These are phyloP conservation scores for Phytophthora nicotianae DNA, from an alignment of 352 stramenopile genomes.

Conservation along the genomic window DNA sequence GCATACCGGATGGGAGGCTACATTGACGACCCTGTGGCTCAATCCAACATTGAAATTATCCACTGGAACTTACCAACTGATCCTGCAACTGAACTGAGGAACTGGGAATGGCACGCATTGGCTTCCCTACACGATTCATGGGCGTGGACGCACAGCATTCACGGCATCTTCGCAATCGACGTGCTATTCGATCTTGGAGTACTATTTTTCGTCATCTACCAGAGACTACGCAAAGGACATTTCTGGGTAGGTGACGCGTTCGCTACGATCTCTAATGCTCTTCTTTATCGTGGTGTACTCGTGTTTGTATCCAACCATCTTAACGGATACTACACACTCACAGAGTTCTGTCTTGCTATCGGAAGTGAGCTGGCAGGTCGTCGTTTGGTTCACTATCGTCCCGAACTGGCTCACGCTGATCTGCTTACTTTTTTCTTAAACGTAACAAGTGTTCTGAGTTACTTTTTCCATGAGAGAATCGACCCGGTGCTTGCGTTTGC, in stretches of 20 bases:
- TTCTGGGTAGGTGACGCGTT: constrained; percentile 54
- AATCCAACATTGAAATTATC: constrained; percentile 45
- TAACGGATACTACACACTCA: constrained; percentile 48
- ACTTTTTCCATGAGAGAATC: constrained; percentile 33
- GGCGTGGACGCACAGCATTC: constrained; percentile 50
- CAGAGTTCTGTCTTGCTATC: constrained; percentile 38
- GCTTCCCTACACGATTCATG: constrained; percentile 44
- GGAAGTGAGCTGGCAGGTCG: constrained; percentile 6
- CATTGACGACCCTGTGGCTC: constrained; percentile 33
- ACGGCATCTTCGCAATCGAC: constrained; percentile 40
- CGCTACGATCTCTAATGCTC: constrained; percentile 39
- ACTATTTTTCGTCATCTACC: constrained; percentile 41
- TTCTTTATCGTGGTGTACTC: constrained; percentile 30
- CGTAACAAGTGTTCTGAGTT: constrained; percentile 27
- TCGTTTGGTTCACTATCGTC: constrained; percentile 17
- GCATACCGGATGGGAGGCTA: constrained; percentile 37
- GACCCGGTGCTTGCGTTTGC: constrained; percentile 34
- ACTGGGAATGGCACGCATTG: constrained; percentile 29
- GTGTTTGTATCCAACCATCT: constrained; percentile 43
- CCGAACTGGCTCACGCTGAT: constrained; percentile 30
- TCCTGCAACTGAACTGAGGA: constrained; percentile 19
- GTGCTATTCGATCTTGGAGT: constrained; percentile 38
- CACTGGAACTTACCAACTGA: constrained; percentile 29
- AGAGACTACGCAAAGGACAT: constrained; percentile 30
- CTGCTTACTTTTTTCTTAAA: constrained; percentile 42